These are phyloP conservation scores for Camptophora hylomeconis DNA, from an alignment of 2,329 filamentous ascomycete genomes.

Conservation along the genomic window DNA sequence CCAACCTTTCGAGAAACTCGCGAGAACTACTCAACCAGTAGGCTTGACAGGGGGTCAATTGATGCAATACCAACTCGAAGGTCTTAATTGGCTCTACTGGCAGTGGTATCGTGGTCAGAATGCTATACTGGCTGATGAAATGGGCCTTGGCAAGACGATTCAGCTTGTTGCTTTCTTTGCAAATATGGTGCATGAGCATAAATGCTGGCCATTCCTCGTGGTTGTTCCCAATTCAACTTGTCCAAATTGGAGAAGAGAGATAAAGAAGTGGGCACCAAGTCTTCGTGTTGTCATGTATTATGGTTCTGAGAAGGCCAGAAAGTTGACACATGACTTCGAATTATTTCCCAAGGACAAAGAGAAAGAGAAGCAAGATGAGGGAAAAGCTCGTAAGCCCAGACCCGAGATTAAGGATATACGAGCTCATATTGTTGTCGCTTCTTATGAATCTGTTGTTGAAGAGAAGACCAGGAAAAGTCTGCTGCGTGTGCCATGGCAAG, in stretches of 20 bases:
- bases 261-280: constrained; percentile 82
- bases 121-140: constrained; percentile 88
- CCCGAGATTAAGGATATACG: constrained; percentile 48
- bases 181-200: constrained; percentile 53
- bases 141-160: constrained; percentile 95
- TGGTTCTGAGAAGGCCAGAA: constrained; percentile 60
- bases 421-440: constrained; percentile 87
- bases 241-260: constrained; percentile 93
- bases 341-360: constrained; percentile 54
- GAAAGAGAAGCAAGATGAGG: constrained; percentile 19
- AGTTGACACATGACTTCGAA: constrained; percentile 69
- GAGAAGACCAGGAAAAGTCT: constrained; percentile 54
- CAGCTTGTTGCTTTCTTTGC: constrained; percentile 77
- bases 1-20: constrained; percentile 52
- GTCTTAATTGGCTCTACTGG: constrained; percentile 87
- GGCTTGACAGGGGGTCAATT: constrained; percentile 65
- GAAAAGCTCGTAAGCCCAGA: constrained; percentile 11
- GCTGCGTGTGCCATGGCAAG: constrained; percentile 64
- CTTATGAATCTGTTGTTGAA: constrained; percentile 79
- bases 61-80: constrained; percentile 89
- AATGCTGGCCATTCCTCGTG: constrained; percentile 82
- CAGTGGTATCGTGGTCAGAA: constrained; percentile 76
- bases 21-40: constrained; percentile 59
- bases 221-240: constrained; percentile 93
- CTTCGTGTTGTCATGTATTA: constrained; percentile 88